Base-by-base conservation (phyloP, 345 rosid species). In the Nephelium lappaceum region DNA sequence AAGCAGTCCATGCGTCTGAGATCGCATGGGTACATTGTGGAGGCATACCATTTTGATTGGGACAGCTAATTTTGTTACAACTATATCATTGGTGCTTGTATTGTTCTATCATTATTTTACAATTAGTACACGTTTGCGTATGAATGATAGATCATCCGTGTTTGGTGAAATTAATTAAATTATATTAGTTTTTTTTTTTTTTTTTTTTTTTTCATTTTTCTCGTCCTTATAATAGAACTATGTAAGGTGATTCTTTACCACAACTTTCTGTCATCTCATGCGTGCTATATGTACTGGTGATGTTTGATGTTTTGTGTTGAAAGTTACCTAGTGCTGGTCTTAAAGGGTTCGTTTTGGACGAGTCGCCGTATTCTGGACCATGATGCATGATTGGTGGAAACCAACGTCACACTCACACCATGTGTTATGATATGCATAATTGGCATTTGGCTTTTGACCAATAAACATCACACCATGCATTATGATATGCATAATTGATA, bases 61-160 rank as follows among this genome's bases (percentile, higher is more conserved):
- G 68, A 76, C 77, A 31, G 71, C 81, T 87, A 83, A 89, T 85
- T 89, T 87, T 87, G 81, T 82, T 82, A 79, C 72, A 64, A 73
- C 77, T 76, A 72, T 83, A 77, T 67, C 73, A 69, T 83, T 82
- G 77, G 71, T 81, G 84, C 80, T 78, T 85, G 88, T 85, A 77
- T 79, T 80, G 71, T 65, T 81, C 82, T 78, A 79, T 83, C 78
- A 78, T 83, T 79, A 77, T 90, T 83, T 82, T 78, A 53, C 70
- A 71, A 63, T 69, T 55, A 25, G 82, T 82, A 49, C 78, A 66
- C 74, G 68, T 78, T 81, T 82, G 78, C 67, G 80, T 86, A 84
- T 86, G 87, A 84, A 86, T 79, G 83, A 69, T 81, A 84, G 84
- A 78, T 81, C 81, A 73, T 78, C 65, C 9, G 57, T 77, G 73